phyloP scores from a whole-genome alignment of 2,329 filamentous ascomycete species.

The Verticillium klebahnii region DNA sequence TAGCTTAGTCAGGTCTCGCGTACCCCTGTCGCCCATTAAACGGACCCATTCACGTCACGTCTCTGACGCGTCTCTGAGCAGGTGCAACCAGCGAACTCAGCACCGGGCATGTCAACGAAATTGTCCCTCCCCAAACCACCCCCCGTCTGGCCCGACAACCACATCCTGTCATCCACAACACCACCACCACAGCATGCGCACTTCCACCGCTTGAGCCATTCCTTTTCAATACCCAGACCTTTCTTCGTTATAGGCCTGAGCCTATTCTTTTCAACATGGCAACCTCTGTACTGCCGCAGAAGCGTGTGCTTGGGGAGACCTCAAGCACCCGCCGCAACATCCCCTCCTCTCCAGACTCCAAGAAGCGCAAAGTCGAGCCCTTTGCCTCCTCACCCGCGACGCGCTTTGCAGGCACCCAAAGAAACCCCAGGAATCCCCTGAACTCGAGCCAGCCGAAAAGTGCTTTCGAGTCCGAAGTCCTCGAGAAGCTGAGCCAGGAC shows the following conservation, averaged over 20 bases:
- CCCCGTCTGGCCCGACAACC: neutral
- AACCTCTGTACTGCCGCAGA: conserved; percentile 56
- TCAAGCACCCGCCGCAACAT: conserved; percentile 61
- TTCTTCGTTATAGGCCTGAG: conserved; percentile 1
- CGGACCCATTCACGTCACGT: conserved; percentile 21
- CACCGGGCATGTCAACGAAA: neutral
- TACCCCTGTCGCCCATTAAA: conserved; percentile 4
- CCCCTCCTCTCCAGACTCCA: conserved; percentile 53
- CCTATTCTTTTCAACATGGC: conserved; percentile 32
- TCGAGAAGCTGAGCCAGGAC: conserved; percentile 95
- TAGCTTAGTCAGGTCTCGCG: neutral
- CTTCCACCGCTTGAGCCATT: neutral
- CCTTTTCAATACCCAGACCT: neutral
- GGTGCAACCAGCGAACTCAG: neutral
- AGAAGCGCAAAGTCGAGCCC: conserved; percentile 79
- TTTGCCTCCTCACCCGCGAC: conserved; percentile 50
- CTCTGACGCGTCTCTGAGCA: conserved; percentile 23
- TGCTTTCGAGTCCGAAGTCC: conserved; percentile 85
- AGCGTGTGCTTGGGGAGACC: conserved; percentile 67
- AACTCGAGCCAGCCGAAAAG: conserved; percentile 81
- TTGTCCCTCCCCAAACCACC: neutral
- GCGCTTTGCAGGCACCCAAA: conserved; percentile 60
- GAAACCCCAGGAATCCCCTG: conserved; percentile 55
- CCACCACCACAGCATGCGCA: conserved; percentile 1
- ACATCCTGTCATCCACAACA: neutral